phyloP scores from a whole-genome alignment of 2,329 filamentous ascomycete species.

The Sclerotinia borealis region DNA sequence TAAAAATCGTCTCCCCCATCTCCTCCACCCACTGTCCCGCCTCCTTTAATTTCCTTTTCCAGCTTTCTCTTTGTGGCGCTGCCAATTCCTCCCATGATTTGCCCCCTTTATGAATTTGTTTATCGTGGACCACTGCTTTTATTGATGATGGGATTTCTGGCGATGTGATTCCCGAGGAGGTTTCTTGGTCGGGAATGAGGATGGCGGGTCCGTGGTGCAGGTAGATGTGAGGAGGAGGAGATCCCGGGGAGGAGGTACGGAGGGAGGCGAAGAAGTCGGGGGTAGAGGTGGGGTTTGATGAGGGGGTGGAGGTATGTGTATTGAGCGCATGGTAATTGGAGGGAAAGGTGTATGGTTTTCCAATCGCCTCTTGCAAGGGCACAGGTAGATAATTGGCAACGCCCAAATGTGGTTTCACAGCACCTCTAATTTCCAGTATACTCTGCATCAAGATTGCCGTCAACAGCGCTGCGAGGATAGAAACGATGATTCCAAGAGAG shows the following conservation, averaged over 20 bases:
- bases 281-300: background rate
- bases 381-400: slow-evolving; percentile 24
- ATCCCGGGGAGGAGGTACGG: background rate
- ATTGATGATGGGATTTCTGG: background rate
- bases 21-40: slow-evolving; percentile 33
- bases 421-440: slow-evolving; percentile 29
- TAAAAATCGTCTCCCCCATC: slow-evolving; percentile 29
- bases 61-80: slow-evolving; percentile 25
- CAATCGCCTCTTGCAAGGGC: slow-evolving; percentile 24
- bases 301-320: background rate
- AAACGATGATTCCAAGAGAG: slow-evolving; percentile 20
- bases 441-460: slow-evolving; percentile 27
- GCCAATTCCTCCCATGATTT: slow-evolving; percentile 30
- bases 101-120: slow-evolving; percentile 20
- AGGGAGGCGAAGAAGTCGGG: slow-evolving; percentile 6
- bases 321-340: background rate
- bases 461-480: slow-evolving; percentile 23
- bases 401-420: slow-evolving; percentile 22
- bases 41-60: slow-evolving; percentile 29
- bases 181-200: background rate
- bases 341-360: slow-evolving; percentile 23
- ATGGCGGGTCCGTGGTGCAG: background rate
- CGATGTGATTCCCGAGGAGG: background rate
- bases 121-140: slow-evolving; percentile 24
- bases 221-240: background rate